Percentiles rank a stretch among this genome's conserved stretches.
These are phyloP conservation scores for Lachancea meyersii DNA, from an alignment of 805 yeast species.

Conservation along the genomic window DNA sequence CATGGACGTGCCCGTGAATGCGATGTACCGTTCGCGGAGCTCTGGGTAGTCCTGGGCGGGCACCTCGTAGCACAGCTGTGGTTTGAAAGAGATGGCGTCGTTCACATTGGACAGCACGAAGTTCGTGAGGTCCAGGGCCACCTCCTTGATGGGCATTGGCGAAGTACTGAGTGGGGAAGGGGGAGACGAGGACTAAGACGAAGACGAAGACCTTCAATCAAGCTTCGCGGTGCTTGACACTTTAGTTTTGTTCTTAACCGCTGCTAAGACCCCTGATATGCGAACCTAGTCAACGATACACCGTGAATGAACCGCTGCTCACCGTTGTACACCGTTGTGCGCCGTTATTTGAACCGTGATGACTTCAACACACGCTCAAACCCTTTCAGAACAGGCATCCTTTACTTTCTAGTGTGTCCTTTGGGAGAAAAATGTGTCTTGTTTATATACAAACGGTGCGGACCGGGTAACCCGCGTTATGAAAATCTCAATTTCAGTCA, in stretches of 20 bases:
- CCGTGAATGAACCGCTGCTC: too few relatives aligned
- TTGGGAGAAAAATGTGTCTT: not conserved
- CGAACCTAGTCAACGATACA: too few relatives aligned
- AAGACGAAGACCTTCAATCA: too few relatives aligned
- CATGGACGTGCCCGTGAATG: constrained; percentile 25
- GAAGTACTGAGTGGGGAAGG: not conserved
- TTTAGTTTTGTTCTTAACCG: too few relatives aligned
- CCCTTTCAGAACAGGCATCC: too few relatives aligned
- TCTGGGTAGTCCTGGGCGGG: constrained; percentile 20
- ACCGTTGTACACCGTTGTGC: too few relatives aligned
- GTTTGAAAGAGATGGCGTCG: constrained; percentile 24
- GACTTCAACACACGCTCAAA: too few relatives aligned
- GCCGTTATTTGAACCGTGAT: too few relatives aligned
- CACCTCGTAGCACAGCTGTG: constrained; percentile 23
- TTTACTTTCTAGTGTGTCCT: too few relatives aligned
- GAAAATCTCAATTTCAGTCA: not conserved
- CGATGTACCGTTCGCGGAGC: constrained; percentile 18
- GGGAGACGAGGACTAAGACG: too few relatives aligned
- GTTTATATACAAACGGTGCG: not conserved
- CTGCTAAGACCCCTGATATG: too few relatives aligned
- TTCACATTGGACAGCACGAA: constrained; percentile 23
- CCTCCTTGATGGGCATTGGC: constrained; percentile 14
- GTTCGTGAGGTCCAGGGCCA: constrained; percentile 21
- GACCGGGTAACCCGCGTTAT: not conserved
- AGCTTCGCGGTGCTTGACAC: too few relatives aligned